Base-by-base conservation (phyloP, 163 green algal species). In the Botryococcus braunii region DNA sequence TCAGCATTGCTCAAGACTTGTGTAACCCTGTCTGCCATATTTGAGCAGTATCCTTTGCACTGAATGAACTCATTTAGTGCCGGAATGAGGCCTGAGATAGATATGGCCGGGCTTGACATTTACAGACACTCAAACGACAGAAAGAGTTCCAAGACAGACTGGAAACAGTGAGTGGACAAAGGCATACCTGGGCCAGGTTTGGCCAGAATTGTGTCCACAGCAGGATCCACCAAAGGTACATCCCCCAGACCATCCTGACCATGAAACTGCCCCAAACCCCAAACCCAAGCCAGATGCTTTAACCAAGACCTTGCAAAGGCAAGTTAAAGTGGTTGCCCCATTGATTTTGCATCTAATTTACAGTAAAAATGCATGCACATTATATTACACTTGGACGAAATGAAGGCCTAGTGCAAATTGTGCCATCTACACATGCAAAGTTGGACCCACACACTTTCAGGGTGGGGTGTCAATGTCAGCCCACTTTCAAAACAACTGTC, bases 191-290 rank as follows among this genome's bases (percentile, higher is more conserved):
- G 62, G 23, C 36, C 47, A 40, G 70, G 62, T 25, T 57, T 21
- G 3, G 69, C 34, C 13, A 17, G 40, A 9, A 76, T 41, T 17
- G 37, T 69, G 8, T 49, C 46, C 41, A 59, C 41, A 21, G 70
- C 57, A 29, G 70, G 70, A 5, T 46, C 36, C 21, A 57, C 35
- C 11, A 58, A 34, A 41, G 70, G 70, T 35, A 56, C 55, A 68
- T 76, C 70, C 17, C 70, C 70, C 41, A 76, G 35, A 13, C 70
- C 70, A 59, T 76, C 70, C 38, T 58, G 25, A 31, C 70, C 70
- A 60, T 76, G 70, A 57, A 71, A 68, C 69, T 70, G 69, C 68
- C 41, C 58, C 13, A 66, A n/a, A n/a, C 23, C n/a, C n/a, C n/a
- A n/a, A n/a, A n/a, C n/a, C n/a, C n/a, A 62, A 32, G 32, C 55